phyloP scores from a whole-genome alignment of 306 rosid genomes.

The Vigna radiata region DNA sequence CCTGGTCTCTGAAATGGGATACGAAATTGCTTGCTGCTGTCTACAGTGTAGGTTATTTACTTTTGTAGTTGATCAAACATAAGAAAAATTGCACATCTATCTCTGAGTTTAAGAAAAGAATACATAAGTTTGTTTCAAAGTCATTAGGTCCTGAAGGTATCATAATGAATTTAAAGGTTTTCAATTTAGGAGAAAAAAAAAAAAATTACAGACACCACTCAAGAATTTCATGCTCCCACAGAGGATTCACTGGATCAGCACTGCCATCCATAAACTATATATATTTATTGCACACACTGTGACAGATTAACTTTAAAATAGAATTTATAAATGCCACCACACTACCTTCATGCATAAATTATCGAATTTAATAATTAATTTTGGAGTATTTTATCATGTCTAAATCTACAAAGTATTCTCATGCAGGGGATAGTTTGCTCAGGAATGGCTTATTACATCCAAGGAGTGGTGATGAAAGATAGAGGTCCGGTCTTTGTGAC shows the following conservation, averaged over 20 bases:
- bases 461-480: conserved; percentile 84
- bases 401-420: neutral
- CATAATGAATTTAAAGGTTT: neutral
- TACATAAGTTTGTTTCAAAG: neutral
- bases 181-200: too few relatives aligned
- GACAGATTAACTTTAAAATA: conserved; percentile 3
- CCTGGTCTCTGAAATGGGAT: conserved; percentile 86
- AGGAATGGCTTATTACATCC: conserved; percentile 91
- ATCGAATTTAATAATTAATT: neutral
- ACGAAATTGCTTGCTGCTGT: conserved; percentile 71
- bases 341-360: neutral
- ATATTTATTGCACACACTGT: neutral
- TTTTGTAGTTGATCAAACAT: neutral
- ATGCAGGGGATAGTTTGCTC: conserved; percentile 91
- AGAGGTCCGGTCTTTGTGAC: conserved; percentile 97
- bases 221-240: neutral
- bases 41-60: conserved; percentile 63
- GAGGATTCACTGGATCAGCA: neutral
- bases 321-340: neutral
- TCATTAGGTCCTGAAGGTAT: neutral
- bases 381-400: neutral
- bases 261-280: neutral
- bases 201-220: too few relatives aligned
- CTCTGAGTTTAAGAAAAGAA: too few relatives aligned
- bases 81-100: neutral